Base-by-base conservation (phyloP, 2,329 filamentous ascomycete species). In the Microsporum audouinii region DNA sequence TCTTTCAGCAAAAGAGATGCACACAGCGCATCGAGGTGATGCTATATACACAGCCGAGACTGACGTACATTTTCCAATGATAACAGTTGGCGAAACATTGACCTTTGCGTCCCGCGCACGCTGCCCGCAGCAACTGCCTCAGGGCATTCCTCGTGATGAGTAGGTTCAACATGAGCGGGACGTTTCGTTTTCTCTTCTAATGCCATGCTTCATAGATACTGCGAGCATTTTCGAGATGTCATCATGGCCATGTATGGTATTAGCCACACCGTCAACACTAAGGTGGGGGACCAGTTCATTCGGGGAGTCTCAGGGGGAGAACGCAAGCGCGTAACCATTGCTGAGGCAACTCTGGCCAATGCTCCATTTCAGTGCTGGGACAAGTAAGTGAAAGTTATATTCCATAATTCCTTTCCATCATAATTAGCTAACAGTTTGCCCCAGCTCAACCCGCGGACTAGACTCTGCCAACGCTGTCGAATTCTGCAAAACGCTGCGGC, bases 11-110 rank as follows among this genome's bases (percentile, higher is more conserved):
- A 84, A 63, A 73, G 86, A 59, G 74, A 73, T 3, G 85, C 85
- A 0, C 89, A 82, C 65, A n/a, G 39, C 39, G 14, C 39, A 41
- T 41, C 39, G 39, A 33, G 89, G 89, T 58, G 89, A 95, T 75
- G 86, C 88, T 0, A 86, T 92, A 5, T 95, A 95, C 76, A 92
- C 90, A 68, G 84, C 88, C 66, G 88, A 92, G 71, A 89, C 94
- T 65, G 91, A 96, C 66, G 80, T 91, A 27, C 90, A 95, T 67
- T 86, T 91, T 67, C 84, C 91, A 0, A 94, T 88, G 0, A 78
- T 96, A 27, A 94, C 89, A 0, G 91, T 96, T 1, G 87, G 88
- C 60, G 89, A 95, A 71, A 96, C 91, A 0, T 80, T 96, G 0
- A 85, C 83, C 0, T 96, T 96, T 70, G 91, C 91, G 0, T 77